Evolutionary conservation across 345 rosid species (phyloP), one percentile per base, ranked within the genome.

Genomic region (Capsella bursapastoris): DNA sequence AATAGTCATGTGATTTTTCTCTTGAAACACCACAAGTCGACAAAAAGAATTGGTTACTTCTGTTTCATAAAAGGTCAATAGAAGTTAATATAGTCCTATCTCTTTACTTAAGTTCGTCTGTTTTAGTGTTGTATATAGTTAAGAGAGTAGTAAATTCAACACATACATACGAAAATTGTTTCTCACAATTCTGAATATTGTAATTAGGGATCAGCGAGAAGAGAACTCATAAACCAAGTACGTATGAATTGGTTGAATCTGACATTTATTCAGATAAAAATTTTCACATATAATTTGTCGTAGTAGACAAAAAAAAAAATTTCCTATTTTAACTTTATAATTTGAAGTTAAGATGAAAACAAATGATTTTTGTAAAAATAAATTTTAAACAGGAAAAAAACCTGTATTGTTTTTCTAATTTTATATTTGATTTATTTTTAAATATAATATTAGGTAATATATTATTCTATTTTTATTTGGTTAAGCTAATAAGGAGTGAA

Each of bases 21-120:
- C 59, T 41, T 58, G 2, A 55, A 55, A 48, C 41, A 64, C 65
- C 41, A 64, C 65, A 53, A 53, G 53, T 64, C 38, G 64, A 55
- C 48, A 32, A 64, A 34, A 45, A 16, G 9, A 53, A 28, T 32
- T 44, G 11, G 40, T 45, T 64, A 56, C 64, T 56, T 25, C 14
- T 22, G 29, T 72, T 51, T 53, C 16, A 2, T 49, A 31, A 43
- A 29, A 31, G 47, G 56, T 50, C 76, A 63, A 29, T 13, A 43
- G 6, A 72, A 53, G 70, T 63, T 11, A 29, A 62, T 29, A 14
- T 14, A 12, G 55, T 57, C 45, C 12, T 7, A 57, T 22, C 25
- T 45, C 2, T 22, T 22, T 56, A 43, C 15, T 45, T 14, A 34
- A n/a, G 15, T 70, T 22, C 15, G n/a, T 44, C 3, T 13, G 27